A percentile compares a stretch with the other conserved stretches of the same genome.
phyloP scores from a whole-genome alignment of 2,329 filamentous ascomycete species.

The Thermothelomyces thermophilus region DNA sequence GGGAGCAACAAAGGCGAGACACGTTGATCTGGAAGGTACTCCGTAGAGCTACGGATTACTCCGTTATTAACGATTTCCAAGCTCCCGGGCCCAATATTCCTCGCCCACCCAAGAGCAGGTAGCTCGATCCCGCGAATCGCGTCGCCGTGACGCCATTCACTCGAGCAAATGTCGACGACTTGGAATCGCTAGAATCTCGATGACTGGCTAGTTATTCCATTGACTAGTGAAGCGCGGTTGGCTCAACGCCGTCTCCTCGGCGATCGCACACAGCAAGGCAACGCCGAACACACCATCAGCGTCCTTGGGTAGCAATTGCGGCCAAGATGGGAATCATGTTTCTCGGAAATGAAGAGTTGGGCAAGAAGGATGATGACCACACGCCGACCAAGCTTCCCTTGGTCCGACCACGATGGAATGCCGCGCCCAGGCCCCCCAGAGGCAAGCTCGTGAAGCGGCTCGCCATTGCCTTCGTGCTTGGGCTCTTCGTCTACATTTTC shows the following conservation, averaged over 20 bases:
- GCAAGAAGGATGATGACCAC: conserved; percentile 56
- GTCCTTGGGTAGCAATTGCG: no score
- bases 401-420: conserved; percentile 35
- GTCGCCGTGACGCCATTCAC: not conserved
- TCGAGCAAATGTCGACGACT: not conserved
- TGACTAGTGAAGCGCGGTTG: conserved; percentile 6
- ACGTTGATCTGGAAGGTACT: no score
- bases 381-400: conserved; percentile 28
- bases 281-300: not conserved
- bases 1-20: no score
- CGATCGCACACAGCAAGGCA: not conserved
- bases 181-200: not conserved
- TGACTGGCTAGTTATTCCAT: not conserved
- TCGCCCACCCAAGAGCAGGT: not conserved
- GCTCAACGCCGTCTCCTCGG: conserved; percentile 1
- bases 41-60: no score
- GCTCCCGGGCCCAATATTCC: not conserved
- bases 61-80: not conserved
- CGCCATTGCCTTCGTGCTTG: conserved; percentile 38
- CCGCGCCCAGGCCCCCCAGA: conserved; percentile 35
- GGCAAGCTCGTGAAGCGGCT: conserved; percentile 51
- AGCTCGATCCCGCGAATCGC: not conserved
- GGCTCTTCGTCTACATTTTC: conserved; percentile 55
- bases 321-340: conserved; percentile 41
- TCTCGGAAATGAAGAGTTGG: conserved; percentile 48